A percentile compares a stretch with the other conserved stretches of the same genome.
Conservation (phyloP, 2,329 filamentous ascomycete species). For the Phialocephala sp. region DNA sequence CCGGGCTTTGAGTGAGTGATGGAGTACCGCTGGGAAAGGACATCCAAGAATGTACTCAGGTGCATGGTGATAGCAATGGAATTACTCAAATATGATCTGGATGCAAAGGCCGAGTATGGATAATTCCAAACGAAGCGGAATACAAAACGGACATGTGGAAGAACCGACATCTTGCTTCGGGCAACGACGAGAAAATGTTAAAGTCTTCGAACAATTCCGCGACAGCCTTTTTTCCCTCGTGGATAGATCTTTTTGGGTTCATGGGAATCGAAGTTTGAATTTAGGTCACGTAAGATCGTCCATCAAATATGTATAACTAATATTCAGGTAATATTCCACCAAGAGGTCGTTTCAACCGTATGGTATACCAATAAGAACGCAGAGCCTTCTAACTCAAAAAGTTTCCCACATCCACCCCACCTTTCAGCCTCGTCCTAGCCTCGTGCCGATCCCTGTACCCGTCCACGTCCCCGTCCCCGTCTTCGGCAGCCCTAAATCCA, state of each 20-base stretch:
- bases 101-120: not conserved
- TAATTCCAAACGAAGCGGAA: not conserved
- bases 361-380: no score
- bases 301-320: no score
- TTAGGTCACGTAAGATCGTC: no score
- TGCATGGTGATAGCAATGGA: conserved; percentile 1
- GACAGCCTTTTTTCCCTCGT: no score
- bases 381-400: not conserved
- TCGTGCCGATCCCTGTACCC: conserved; percentile 2
- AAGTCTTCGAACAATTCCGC: no score
- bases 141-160: not conserved
- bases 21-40: conserved; percentile 2
- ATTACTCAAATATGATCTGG: not conserved
- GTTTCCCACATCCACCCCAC: not conserved
- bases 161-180: not conserved
- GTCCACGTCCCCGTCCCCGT: not conserved
- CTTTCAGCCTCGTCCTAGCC: conserved; percentile 7
- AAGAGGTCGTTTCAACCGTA: no score
- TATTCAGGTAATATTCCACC: no score
- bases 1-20: not conserved
- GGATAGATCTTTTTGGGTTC: no score
- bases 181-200: no score
- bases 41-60: conserved; percentile 2
- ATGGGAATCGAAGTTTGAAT: no score
- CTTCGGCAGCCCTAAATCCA: not conserved